These are phyloP conservation scores for Penicillium odoratum DNA, from an alignment of 495 filamentous ascomycete species.

Conservation along the genomic window DNA sequence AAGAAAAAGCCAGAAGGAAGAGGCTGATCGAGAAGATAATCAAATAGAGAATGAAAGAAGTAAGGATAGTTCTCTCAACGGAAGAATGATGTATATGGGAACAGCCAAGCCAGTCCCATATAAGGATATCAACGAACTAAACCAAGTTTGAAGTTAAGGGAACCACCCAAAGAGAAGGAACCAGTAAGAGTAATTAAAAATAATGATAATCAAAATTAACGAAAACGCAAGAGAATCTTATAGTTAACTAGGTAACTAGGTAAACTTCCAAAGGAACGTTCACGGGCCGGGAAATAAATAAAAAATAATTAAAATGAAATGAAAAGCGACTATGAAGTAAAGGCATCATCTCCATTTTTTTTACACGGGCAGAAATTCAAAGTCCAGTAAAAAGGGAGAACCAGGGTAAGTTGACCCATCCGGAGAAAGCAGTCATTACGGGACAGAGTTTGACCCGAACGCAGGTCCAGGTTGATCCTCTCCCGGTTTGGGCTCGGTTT, in stretches of 20 bases:
- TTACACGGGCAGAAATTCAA: conserved; percentile 27
- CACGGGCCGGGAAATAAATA: conserved; percentile 24
- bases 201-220: conserved; percentile 11
- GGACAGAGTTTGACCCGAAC: conserved; percentile 49
- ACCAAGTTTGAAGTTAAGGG: conserved; percentile 19
- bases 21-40: conserved; percentile 4
- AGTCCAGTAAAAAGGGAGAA: conserved; percentile 33
- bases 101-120: conserved; percentile 31
- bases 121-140: conserved; percentile 39
- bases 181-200: conserved; percentile 9
- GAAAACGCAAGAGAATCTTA: conserved; percentile 16
- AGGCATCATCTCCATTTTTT: conserved; percentile 40
- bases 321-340: conserved; percentile 36
- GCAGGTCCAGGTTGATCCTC: conserved; percentile 52
- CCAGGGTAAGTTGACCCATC: conserved; percentile 39
- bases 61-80: conserved; percentile 17
- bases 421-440: conserved; percentile 39
- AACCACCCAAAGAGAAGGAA: conserved; percentile 6
- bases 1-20: not conserved
- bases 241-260: conserved; percentile 2
- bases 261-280: conserved; percentile 24
- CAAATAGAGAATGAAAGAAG: conserved; percentile 18
- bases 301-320: conserved; percentile 23
- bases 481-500: conserved; percentile 34
- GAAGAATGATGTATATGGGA: conserved; percentile 34